A percentile compares a stretch with the other conserved stretches of the same genome.
phyloP scores from a whole-genome alignment of 805 yeast species.

The Saccharomycopsis sp. region DNA sequence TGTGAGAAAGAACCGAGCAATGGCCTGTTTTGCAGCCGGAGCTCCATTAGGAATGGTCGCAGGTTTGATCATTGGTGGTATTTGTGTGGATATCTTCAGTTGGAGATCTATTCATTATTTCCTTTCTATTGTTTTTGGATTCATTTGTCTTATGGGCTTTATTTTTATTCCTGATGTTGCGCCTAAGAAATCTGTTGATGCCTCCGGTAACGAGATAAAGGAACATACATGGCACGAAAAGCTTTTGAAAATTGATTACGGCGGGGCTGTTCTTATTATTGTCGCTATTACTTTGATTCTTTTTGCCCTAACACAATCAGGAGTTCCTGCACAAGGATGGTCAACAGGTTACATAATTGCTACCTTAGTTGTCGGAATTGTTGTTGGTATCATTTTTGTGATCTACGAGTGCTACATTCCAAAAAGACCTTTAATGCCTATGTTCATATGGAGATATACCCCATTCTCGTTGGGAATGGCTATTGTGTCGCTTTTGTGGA shows the following conservation, averaged over 20 bases:
- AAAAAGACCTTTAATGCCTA: conserved; percentile 41
- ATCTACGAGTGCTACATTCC: conserved; percentile 36
- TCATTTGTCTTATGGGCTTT: conserved; percentile 25
- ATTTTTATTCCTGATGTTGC: conserved; percentile 33
- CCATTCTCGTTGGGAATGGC: conserved; percentile 37
- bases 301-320: conserved; percentile 40
- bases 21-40: conserved; percentile 40
- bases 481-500: conserved; percentile 35
- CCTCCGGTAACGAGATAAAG: neutral
- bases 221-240: conserved; percentile 6
- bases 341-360: conserved; percentile 41
- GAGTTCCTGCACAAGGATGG: conserved; percentile 38
- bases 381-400: conserved; percentile 30
- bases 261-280: conserved; percentile 38
- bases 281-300: conserved; percentile 37
- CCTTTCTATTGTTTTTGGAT: conserved; percentile 33
- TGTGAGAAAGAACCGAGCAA: conserved; percentile 34
- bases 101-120: conserved; percentile 41
- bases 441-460: conserved; percentile 34
- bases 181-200: conserved; percentile 1
- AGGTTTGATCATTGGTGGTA: conserved; percentile 40
- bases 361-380: conserved; percentile 34
- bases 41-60: conserved; percentile 42
- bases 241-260: conserved; percentile 32
- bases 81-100: conserved; percentile 32